Conservation (phyloP, 164 flowering plant species). For the Litsea cubeba region DNA sequence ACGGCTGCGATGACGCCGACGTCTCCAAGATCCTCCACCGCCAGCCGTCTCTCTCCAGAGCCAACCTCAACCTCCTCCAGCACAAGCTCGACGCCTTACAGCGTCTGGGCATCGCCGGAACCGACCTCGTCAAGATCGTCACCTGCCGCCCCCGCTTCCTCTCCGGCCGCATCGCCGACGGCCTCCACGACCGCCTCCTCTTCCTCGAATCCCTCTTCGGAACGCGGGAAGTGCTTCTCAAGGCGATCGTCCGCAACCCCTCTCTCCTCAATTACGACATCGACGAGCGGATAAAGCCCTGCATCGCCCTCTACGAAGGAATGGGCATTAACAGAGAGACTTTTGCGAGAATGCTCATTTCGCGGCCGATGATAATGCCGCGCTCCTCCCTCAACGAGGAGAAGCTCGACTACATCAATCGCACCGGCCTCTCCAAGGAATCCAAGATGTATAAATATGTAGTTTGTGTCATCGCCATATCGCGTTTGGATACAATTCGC, state of each 20-base stretch:
- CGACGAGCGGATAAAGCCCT: constrained; percentile 33
- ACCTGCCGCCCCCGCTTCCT: constrained; percentile 64
- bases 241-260: constrained; percentile 54
- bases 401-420: constrained; percentile 47
- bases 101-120: constrained; percentile 35
- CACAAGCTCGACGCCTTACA: constrained; percentile 32
- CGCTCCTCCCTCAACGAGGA: constrained; percentile 40
- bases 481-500: constrained; percentile 49
- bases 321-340: constrained; percentile 41
- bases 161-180: constrained; percentile 21
- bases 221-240: constrained; percentile 33
- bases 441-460: constrained; percentile 61
- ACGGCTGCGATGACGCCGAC: constrained; percentile 42
- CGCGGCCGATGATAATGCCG: constrained; percentile 55
- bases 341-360: constrained; percentile 33
- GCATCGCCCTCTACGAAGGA: constrained; percentile 34
- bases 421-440: constrained; percentile 32
- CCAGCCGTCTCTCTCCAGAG: constrained; percentile 33
- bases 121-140: constrained; percentile 54
- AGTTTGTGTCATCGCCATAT: constrained; percentile 47
- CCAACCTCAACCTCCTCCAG: constrained; percentile 23
- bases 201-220: constrained; percentile 40
- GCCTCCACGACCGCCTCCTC: constrained; percentile 39
- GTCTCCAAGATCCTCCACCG: constrained; percentile 35
- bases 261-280: constrained; percentile 53